Percentiles rank a stretch among this genome's conserved stretches.
These are phyloP conservation scores for Kondoa subrosea DNA, from an alignment of 768 basidiomycete species.

Conservation along the genomic window DNA sequence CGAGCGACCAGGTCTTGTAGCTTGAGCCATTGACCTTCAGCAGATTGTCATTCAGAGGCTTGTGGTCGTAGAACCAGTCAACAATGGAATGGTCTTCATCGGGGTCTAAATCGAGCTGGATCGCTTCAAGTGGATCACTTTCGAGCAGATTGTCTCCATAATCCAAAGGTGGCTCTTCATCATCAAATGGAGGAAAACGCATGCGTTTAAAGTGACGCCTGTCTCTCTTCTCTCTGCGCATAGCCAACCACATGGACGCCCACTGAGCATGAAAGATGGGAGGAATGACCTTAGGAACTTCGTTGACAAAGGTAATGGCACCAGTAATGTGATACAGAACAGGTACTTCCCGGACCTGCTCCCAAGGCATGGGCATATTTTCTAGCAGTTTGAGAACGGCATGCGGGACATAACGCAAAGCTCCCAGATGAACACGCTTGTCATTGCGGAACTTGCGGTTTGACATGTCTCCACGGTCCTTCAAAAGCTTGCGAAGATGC, in stretches of 20 bases:
- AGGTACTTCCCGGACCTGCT: conserved; percentile 95
- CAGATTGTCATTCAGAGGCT: conserved; percentile 58
- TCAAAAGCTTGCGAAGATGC: conserved; percentile 97
- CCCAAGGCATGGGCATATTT: conserved; percentile 47
- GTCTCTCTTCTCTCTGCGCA: conserved; percentile 96
- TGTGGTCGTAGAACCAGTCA: conserved; percentile 98
- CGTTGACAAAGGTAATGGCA: conserved; percentile 98
- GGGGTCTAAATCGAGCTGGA: conserved; percentile 83
- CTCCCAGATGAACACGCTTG: conserved; percentile 96
- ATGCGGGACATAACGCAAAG: conserved; percentile 70
- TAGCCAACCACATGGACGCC: conserved; percentile 99
- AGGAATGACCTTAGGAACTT: conserved; percentile 89
- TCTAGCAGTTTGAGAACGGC: conserved; percentile 98
- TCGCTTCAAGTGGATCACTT: conserved; percentile 92
- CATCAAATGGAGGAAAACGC: conserved; percentile 98
- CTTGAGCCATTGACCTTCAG: conserved; percentile 73
- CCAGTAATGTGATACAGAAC: conserved; percentile 98
- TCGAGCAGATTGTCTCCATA: conserved; percentile 98
- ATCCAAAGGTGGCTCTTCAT: conserved; percentile 95
- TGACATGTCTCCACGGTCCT: conserved; percentile 99
- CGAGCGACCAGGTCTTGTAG: conserved; percentile 82
- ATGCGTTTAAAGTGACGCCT: conserved; percentile 98
- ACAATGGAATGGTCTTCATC: conserved; percentile 80
- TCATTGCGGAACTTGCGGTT: conserved; percentile 98
- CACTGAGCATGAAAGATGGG: conserved; percentile 98